phyloP scores from a whole-genome alignment of 768 basidiomycete species.

The Favolaschia claudopus region DNA sequence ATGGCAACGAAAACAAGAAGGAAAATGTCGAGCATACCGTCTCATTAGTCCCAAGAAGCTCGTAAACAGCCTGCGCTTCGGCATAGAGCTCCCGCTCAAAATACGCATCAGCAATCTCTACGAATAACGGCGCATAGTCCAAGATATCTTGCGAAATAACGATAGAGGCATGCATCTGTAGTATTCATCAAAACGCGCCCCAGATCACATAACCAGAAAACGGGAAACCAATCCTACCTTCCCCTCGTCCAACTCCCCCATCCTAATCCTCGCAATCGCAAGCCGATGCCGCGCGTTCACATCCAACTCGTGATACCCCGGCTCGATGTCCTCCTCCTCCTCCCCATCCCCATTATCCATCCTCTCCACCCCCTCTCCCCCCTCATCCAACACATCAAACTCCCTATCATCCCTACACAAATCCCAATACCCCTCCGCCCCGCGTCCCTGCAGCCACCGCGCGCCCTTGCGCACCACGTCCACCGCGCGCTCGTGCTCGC shows the following conservation, averaged over 20 bases:
- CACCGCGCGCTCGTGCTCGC: constrained; percentile 72
- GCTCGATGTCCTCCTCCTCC: constrained; percentile 56
- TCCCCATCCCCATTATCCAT: too few species aligned
- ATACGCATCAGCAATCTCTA: constrained; percentile 87
- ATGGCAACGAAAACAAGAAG: neutral
- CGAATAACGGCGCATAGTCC: constrained; percentile 81
- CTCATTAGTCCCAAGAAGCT: constrained; percentile 75
- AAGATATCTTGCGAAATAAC: constrained; percentile 75
- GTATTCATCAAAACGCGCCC: neutral
- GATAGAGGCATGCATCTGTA: constrained; percentile 83
- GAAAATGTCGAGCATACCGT: constrained; percentile 62
- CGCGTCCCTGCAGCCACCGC: constrained; percentile 91
- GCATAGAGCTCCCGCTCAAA: constrained; percentile 78
- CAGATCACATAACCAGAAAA: neutral
- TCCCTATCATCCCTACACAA: constrained; percentile 87
- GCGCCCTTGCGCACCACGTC: constrained; percentile 76
- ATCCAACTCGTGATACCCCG: constrained; percentile 71
- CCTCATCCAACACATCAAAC: too few species aligned
- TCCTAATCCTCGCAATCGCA: constrained; percentile 81
- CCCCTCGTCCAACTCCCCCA: constrained; percentile 83
- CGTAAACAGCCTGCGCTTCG: constrained; percentile 83
- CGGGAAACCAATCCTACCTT: constrained; percentile 56
- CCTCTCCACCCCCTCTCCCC: too few species aligned
- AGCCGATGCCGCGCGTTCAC: constrained; percentile 84
- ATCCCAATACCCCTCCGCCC: constrained; percentile 81